Evolutionary conservation across 495 filamentous ascomycete species (phyloP).

Genomic region (Saxophila tyrrhenica): DNA sequence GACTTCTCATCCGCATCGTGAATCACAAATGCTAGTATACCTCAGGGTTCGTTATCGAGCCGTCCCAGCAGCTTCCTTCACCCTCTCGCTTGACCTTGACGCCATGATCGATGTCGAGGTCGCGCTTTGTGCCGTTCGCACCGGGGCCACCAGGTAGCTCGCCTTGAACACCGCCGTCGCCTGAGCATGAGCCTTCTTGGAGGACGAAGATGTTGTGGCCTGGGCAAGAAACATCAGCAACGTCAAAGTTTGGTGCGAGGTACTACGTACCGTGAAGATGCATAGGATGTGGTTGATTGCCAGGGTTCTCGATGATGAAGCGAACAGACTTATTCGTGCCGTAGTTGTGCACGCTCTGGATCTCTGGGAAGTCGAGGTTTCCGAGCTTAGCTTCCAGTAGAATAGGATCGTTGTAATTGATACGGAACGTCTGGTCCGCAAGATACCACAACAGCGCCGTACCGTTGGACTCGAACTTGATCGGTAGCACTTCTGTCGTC

Average conservation of each 20-base stretch:
- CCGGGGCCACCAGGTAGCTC: background rate
- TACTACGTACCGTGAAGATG: constrained; percentile 16
- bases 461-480: constrained; percentile 17
- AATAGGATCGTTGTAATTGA: constrained; percentile 31
- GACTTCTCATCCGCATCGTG: too few relatives aligned
- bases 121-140: background rate
- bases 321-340: constrained; percentile 23
- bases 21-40: background rate
- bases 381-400: constrained; percentile 26
- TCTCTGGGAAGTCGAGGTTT: constrained; percentile 21
- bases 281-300: constrained; percentile 19
- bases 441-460: constrained; percentile 25
- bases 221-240: background rate
- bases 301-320: constrained; percentile 24
- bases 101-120: background rate
- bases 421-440: constrained; percentile 24
- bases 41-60: constrained; percentile 3
- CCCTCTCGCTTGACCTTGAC: background rate
- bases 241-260: background rate
- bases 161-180: background rate
- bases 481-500: constrained; percentile 21
- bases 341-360: constrained; percentile 26
- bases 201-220: constrained; percentile 3
- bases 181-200: background rate
- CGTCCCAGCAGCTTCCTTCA: constrained; percentile 11